These are phyloP conservation scores for Neophaeococcomyces mojaviensis DNA, from an alignment of 2,329 filamentous ascomycete species.

Conservation along the genomic window DNA sequence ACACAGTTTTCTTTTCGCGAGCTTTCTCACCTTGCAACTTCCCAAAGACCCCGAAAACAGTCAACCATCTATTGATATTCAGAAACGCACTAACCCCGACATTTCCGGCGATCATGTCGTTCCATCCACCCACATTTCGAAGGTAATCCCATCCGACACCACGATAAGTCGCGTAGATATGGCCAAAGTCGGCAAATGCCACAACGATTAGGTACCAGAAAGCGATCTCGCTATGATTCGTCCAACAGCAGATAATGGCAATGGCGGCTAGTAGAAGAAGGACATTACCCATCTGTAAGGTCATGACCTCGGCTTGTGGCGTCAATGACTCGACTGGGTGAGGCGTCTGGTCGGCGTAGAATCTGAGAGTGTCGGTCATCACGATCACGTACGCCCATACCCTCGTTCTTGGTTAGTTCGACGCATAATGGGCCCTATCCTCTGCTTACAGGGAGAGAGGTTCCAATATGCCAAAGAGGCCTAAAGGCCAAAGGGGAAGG, in stretches of 20 bases:
- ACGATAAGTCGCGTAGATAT: slow-evolving; percentile 55
- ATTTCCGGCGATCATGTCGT: slow-evolving; percentile 66
- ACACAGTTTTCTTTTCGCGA: slow-evolving; percentile 6
- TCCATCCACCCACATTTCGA: slow-evolving; percentile 54
- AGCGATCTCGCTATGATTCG: slow-evolving; percentile 58
- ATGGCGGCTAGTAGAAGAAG: slow-evolving; percentile 61
- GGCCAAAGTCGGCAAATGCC: slow-evolving; percentile 59
- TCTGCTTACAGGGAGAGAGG: slow-evolving; percentile 57
- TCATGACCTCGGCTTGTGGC: slow-evolving; percentile 46
- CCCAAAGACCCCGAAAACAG: slow-evolving; percentile 55
- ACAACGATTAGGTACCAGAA: slow-evolving; percentile 60
- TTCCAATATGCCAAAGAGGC: slow-evolving; percentile 62
- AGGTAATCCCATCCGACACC: slow-evolving; percentile 51
- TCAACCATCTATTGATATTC: slow-evolving; percentile 49
- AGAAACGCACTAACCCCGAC: slow-evolving; percentile 57
- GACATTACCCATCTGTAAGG: slow-evolving; percentile 61
- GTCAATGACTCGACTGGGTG: slow-evolving; percentile 29
- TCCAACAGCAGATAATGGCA: slow-evolving; percentile 57
- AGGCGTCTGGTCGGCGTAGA: slow-evolving; percentile 56
- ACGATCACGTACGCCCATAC: slow-evolving; percentile 49
- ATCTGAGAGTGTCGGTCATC: slow-evolving; percentile 52
- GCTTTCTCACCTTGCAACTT: slow-evolving; percentile 19
- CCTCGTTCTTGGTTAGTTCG: slow-evolving; percentile 32
- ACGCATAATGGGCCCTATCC: background rate
- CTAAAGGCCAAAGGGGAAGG: slow-evolving; percentile 56